Evolutionary conservation across 495 filamentous ascomycete genomes (phyloP), one percentile per base, ranked within the genome.

Genomic region (Talaromyces thailandensis): DNA sequence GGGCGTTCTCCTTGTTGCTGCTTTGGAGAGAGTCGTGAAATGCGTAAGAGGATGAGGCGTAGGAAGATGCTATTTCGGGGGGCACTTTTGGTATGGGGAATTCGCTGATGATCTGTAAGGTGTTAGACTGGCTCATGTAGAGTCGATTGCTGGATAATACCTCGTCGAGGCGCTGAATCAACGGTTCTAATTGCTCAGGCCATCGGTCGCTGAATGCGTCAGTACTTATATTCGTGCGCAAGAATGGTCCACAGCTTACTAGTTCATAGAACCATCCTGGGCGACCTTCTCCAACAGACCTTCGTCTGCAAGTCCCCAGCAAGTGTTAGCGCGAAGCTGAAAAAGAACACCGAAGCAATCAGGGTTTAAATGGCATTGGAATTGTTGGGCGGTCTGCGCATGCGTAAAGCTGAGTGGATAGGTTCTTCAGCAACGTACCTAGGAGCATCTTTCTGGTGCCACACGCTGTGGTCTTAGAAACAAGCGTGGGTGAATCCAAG

Each of bases 221-320:
- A 60, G 71, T 79, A 64, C 56, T 18, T 63, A 52, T 4, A 58
- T 63, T 3, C 62, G 37, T 4, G 28, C 21, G 21, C 43, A 53
- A 16, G 29, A 28, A 21, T 40, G 28, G 64, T 62, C 26, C 58
- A 62, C 56, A 65, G 70, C 79, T 73, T 82, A 92, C 90, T 82
- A 79, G 64, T 90, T 84, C 72, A 93, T 84, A 25, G 79, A 73
- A 48, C 85, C 86, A 72, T 88, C 87, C 65, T 81, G 76, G 65
- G 88, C 86, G 72, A 84, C 80, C 64, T 69, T 73, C 66, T 79
- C 76, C 52, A 94, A 77, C 65, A 88, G 74, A 69, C 83, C 82
- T 68, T 91, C 86, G 65, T 86, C 84, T 75, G 62, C 68, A 29
- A 2, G 26, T 12, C 16, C 26, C 29, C 32, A 37, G 18, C 32